Base-by-base conservation (phyloP, 2,329 filamentous ascomycete genomes). In the Verticillium alfalfae region DNA sequence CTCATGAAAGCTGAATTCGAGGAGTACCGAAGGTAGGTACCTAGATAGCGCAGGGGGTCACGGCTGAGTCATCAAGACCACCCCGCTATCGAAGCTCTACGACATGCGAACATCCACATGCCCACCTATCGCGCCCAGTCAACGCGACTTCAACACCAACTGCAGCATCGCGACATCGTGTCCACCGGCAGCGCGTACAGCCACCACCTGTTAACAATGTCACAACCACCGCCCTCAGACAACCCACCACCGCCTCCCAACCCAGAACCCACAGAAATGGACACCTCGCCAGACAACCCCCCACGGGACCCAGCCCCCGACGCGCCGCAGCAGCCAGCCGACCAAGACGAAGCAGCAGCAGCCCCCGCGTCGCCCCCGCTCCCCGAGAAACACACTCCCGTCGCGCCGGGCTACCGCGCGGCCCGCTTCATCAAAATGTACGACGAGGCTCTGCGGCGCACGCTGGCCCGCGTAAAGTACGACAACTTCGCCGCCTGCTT, bases 401-500 rank as follows among this genome's bases (percentile, higher is more conserved):
- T 74, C 54, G 75, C 79, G 0, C 84, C 85, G 0, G 86, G 86
- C 56, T 82, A 82, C 2, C 84, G 86, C 66, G 86, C 86, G 2
- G 67, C 75, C 34, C 79, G 82, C 55, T 79, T 88, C 62, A 79
- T 81, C 59, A 75, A 80, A 60, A 76, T 87, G 38, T 87, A 86
- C 70, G 76, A 77, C 60, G 73, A 77, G 62, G 80, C 80, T 34
- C 79, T 88, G 31, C 66, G 72, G 56, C 80, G 80, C 66, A 87
- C 86, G 2, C 78, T 88, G 37, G 75, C 72, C 66, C 81, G 83
- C 69, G 77, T 88, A 60, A 79, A 75, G 65, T 85, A 80, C 75
- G 78, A 81, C 57, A 85, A 84, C 70, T 83, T 88, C 67, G 81
- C 81, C 2, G 76, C 81, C 2, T 89, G 86, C 73, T 89, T 86